These are phyloP conservation scores for Magnusiomyces sp. DNA, from an alignment of 1,139 yeast species.

Conservation along the genomic window DNA sequence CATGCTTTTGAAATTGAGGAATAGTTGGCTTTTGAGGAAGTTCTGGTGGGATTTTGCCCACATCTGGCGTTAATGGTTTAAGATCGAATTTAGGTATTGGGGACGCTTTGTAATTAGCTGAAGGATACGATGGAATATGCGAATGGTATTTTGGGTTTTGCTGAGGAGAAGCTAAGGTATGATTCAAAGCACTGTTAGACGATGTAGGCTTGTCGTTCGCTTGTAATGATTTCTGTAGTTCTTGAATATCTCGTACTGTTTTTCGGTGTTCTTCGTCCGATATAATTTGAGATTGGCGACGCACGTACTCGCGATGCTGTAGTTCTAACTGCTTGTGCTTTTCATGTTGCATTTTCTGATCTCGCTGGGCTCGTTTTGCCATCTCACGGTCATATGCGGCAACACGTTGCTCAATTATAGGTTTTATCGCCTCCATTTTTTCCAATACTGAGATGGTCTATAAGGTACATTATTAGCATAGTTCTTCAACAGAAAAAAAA, in stretches of 20 bases:
- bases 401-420: conserved; percentile 29
- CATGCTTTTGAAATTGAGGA: too few species aligned
- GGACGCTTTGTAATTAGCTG: conserved; percentile 7
- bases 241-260: conserved; percentile 7
- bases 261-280: conserved; percentile 12
- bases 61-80: too few species aligned
- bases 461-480: conserved; percentile 7
- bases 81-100: too few species aligned
- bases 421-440: conserved; percentile 34
- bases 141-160: too few species aligned
- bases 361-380: too few species aligned
- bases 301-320: conserved; percentile 8
- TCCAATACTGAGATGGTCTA: conserved; percentile 27
- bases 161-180: too few species aligned
- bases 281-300: background rate
- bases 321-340: conserved; percentile 1
- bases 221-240: background rate
- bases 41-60: conserved; percentile 8
- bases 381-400: conserved; percentile 21
- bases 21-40: too few species aligned
- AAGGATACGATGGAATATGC: conserved; percentile 13
- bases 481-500: background rate
- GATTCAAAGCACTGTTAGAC: background rate
- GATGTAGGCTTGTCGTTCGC: background rate
- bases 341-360: too few species aligned